phyloP scores from a whole-genome alignment of 106 monocot species.

The Cymbidium sinense region DNA sequence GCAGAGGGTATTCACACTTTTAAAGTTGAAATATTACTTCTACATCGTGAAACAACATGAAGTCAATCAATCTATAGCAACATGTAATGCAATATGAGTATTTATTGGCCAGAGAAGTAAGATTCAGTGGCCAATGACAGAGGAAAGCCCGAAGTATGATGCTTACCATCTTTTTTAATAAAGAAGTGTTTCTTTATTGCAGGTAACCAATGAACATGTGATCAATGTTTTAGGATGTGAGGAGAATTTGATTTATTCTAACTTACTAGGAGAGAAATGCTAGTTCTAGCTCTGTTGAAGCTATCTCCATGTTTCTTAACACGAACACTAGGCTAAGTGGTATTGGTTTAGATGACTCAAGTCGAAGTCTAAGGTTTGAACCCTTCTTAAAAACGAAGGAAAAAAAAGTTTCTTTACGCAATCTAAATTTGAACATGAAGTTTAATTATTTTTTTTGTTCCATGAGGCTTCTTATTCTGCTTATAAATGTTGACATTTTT shows the following conservation, averaged over 20 bases:
- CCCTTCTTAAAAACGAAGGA: neutral
- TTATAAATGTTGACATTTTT: neutral
- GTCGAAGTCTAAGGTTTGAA: too few relatives aligned
- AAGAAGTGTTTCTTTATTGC: neutral
- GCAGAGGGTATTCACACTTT: neutral
- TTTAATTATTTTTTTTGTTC: neutral
- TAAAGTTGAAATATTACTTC: neutral
- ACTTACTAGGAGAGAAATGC: neutral
- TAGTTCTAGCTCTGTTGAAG: too few relatives aligned
- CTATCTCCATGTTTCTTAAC: too few relatives aligned
- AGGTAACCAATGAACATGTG: neutral
- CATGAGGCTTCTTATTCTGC: neutral
- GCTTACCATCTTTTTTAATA: neutral
- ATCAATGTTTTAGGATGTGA: neutral
- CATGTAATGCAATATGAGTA: neutral
- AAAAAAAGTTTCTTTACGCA: neutral
- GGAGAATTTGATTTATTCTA: neutral
- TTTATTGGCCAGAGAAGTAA: neutral
- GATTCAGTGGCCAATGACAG: neutral
- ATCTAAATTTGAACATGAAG: neutral
- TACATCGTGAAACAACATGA: neutral
- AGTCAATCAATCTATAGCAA: neutral
- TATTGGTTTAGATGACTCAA: too few relatives aligned
- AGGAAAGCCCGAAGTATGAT: neutral
- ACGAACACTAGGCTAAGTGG: too few relatives aligned